These are phyloP conservation scores for Psilocybe cyanescens DNA, from an alignment of 768 basidiomycete species.

Conservation along the genomic window DNA sequence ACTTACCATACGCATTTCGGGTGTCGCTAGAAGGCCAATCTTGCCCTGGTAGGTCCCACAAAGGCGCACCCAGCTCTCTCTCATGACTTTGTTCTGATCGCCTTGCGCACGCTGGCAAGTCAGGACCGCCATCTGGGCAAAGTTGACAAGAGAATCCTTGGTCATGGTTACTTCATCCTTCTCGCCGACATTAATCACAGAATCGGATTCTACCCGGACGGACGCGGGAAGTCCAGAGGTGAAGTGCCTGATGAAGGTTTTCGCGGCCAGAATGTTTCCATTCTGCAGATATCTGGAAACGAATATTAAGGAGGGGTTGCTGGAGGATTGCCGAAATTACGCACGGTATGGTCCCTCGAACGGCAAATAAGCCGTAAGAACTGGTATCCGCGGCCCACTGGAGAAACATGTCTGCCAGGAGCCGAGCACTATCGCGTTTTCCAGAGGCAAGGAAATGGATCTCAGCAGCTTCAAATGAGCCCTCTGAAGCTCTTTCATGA, in stretches of 20 bases:
- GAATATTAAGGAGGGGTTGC: constrained; percentile 2
- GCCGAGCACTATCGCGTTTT: constrained; percentile 85
- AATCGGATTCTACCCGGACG: constrained; percentile 43
- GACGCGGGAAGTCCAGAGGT: constrained; percentile 61
- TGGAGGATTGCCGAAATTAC: constrained; percentile 29
- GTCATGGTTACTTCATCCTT: constrained; percentile 73
- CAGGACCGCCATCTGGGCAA: constrained; percentile 85
- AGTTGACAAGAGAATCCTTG: constrained; percentile 79
- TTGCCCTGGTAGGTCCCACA: constrained; percentile 83
- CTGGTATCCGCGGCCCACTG: constrained; percentile 69
- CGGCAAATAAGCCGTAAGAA: constrained; percentile 73
- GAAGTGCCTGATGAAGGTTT: constrained; percentile 89
- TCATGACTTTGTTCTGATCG: constrained; percentile 73
- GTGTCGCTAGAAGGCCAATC: constrained; percentile 61
- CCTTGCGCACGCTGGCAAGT: constrained; percentile 89
- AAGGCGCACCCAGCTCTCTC: constrained; percentile 85
- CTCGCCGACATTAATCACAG: constrained; percentile 52
- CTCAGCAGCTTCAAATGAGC: constrained; percentile 75
- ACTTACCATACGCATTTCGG: constrained; percentile 68
- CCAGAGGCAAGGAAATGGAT: constrained; percentile 84
- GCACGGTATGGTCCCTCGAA: constrained; percentile 86
- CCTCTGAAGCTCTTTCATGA: constrained; percentile 52
- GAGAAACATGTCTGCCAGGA: constrained; percentile 85
- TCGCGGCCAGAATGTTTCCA: constrained; percentile 90
- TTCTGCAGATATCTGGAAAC: constrained; percentile 71